These are phyloP conservation scores for Cucumis melo DNA, from an alignment of 306 rosid genomes.

Conservation along the genomic window DNA sequence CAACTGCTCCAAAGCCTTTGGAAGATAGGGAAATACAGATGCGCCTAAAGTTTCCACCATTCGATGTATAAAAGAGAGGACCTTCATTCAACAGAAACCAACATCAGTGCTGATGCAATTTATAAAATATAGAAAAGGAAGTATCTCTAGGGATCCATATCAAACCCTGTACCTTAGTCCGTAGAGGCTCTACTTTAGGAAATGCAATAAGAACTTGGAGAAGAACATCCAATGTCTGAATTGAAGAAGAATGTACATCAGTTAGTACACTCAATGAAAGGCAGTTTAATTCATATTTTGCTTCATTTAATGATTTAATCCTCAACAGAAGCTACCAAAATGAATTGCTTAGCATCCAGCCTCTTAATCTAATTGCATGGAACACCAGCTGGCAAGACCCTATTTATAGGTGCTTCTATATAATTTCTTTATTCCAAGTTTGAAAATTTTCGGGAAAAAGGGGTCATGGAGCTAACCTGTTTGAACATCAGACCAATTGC, in stretches of 20 bases:
- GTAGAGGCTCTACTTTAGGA: constrained; percentile 68
- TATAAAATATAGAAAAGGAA: background rate
- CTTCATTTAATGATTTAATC: background rate
- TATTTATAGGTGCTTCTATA: background rate
- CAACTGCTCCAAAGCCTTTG: constrained; percentile 79
- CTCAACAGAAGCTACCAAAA: background rate
- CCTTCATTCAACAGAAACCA: constrained; percentile 30
- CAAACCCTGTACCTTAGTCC: constrained; percentile 43
- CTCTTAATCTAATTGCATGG: background rate
- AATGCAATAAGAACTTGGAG: constrained; percentile 75
- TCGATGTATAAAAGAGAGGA: constrained; percentile 89
- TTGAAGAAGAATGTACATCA: constrained; percentile 6
- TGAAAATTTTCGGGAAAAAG: background rate
- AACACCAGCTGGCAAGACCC: background rate
- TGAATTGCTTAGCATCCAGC: background rate
- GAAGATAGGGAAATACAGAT: constrained; percentile 86
- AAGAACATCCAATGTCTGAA: constrained; percentile 82
- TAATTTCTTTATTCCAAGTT: background rate
- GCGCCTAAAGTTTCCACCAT: constrained; percentile 91
- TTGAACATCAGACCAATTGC: constrained; percentile 91
- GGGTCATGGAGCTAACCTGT: constrained; percentile 44
- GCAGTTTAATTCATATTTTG: background rate
- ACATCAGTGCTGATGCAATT: constrained; percentile 13
- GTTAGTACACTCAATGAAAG: background rate
- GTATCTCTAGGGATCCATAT: background rate